These are phyloP conservation scores for Cryphonectria radicalis DNA, from an alignment of 2,329 filamentous ascomycete genomes.

Conservation along the genomic window DNA sequence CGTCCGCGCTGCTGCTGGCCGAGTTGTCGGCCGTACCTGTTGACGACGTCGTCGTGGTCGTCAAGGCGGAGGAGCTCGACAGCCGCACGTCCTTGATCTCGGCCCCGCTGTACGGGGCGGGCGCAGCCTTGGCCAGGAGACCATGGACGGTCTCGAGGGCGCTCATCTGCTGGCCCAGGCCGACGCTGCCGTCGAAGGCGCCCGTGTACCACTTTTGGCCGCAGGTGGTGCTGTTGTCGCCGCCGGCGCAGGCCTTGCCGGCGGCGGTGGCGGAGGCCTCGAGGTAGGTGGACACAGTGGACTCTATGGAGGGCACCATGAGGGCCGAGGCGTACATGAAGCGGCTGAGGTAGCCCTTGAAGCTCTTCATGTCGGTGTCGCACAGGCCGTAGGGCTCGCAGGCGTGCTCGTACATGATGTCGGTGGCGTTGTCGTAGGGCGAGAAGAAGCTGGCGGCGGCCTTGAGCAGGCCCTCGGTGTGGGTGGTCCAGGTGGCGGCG, in stretches of 20 bases:
- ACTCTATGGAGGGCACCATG: slow-evolving; percentile 58
- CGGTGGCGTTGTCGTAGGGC: slow-evolving; percentile 54
- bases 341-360: slow-evolving; percentile 70
- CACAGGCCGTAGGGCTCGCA: slow-evolving; percentile 64
- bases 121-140: slow-evolving; percentile 50
- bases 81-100: slow-evolving; percentile 52
- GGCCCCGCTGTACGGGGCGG: slow-evolving; percentile 51
- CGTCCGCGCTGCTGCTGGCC: background rate
- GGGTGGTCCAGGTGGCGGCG: slow-evolving; percentile 56
- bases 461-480: slow-evolving; percentile 56
- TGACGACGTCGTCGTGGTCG: background rate
- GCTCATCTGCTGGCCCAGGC: slow-evolving; percentile 67
- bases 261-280: slow-evolving; percentile 59
- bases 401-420: slow-evolving; percentile 68
- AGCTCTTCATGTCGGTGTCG: slow-evolving; percentile 66
- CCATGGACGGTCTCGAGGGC: slow-evolving; percentile 68
- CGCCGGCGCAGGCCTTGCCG: slow-evolving; percentile 60
- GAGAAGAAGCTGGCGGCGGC: slow-evolving; percentile 59
- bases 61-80: slow-evolving; percentile 19
- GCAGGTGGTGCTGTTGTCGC: slow-evolving; percentile 55
- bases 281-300: slow-evolving; percentile 53
- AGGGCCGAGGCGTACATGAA: slow-evolving; percentile 64
- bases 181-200: slow-evolving; percentile 57
- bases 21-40: slow-evolving; percentile 1
- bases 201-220: slow-evolving; percentile 67